A percentile compares a stretch with the other conserved stretches of the same genome.
Evolutionary conservation across 116 monocot species (phyloP).

Genomic region (Posidonia oceanica): DNA sequence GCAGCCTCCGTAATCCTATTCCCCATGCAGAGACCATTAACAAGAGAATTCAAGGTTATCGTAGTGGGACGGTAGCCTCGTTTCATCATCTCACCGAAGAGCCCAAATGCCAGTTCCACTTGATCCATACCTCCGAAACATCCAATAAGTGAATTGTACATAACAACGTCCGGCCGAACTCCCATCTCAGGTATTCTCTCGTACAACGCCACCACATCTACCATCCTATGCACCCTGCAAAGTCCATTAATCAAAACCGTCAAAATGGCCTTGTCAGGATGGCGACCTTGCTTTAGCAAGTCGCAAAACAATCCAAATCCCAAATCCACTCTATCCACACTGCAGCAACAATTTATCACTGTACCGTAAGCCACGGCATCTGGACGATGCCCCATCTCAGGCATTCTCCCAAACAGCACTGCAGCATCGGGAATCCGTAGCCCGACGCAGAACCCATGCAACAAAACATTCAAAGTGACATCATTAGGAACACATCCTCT

Average conservation of each 20-base stretch:
- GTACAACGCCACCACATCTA: neutral
- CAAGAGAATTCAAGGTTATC: slow-evolving; percentile 6
- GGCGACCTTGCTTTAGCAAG: neutral
- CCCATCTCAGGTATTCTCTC: neutral
- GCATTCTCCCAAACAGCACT: slow-evolving; percentile 14
- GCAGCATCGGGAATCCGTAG: slow-evolving; percentile 5
- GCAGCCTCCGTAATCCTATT: slow-evolving; percentile 9
- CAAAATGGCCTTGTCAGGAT: neutral
- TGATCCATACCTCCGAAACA: neutral
- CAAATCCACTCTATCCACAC: neutral
- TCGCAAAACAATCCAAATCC: slow-evolving; percentile 2
- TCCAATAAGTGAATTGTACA: neutral
- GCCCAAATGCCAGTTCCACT: slow-evolving; percentile 6
- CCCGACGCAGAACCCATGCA: slow-evolving; percentile 7
- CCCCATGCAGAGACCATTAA: slow-evolving; percentile 12
- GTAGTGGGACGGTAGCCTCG: neutral
- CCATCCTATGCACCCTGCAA: neutral
- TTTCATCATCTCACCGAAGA: slow-evolving; percentile 19
- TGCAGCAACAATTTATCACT: neutral
- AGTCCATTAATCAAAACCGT: neutral
- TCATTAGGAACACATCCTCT: slow-evolving; percentile 8
- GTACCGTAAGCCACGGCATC: slow-evolving; percentile 17
- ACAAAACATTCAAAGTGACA: slow-evolving; percentile 10
- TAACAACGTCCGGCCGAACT: neutral
- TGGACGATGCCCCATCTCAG: slow-evolving; percentile 6